Evolutionary conservation across 2,329 filamentous ascomycete species (phyloP).

Genomic region (Aspergillus bombycis): DNA sequence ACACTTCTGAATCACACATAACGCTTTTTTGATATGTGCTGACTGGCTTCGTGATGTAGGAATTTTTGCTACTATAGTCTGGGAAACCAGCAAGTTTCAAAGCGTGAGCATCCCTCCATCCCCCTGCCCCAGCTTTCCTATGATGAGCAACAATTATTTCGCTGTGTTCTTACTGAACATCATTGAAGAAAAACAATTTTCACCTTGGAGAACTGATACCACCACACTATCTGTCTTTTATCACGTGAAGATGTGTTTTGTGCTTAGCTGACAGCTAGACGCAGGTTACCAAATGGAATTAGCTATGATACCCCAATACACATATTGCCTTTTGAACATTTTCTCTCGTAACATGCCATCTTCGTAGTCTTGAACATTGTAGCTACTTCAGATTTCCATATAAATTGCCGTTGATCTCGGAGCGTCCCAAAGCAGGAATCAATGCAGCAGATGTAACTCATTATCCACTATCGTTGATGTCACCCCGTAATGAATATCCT

Average conservation of each 20-base stretch:
- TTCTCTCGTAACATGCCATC: neutral
- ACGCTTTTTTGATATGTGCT: constrained; percentile 29
- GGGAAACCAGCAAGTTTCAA: neutral
- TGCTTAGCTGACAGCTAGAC: constrained; percentile 11
- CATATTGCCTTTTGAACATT: neutral
- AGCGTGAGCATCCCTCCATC: constrained; percentile 27
- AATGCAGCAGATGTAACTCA: too few relatives aligned
- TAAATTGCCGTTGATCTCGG: too few relatives aligned
- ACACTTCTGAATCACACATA: constrained; percentile 26
- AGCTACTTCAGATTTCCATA: neutral
- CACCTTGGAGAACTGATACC: constrained; percentile 68
- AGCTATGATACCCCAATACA: neutral
- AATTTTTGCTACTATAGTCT: constrained; percentile 9
- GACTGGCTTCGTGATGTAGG: constrained; percentile 29
- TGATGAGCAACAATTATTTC: constrained; percentile 65
- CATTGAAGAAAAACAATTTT: constrained; percentile 60
- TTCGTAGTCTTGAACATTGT: neutral
- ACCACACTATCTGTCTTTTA: constrained; percentile 12
- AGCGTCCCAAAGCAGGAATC: too few relatives aligned
- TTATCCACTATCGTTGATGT: too few relatives aligned
- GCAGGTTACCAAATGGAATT: neutral
- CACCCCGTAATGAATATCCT: too few relatives aligned
- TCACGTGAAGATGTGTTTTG: neutral
- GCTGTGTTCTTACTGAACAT: constrained; percentile 68
- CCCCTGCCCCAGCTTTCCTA: constrained; percentile 22